Base-by-base conservation (phyloP, 208 protist species). In the Wallacemonas sp. region DNA sequence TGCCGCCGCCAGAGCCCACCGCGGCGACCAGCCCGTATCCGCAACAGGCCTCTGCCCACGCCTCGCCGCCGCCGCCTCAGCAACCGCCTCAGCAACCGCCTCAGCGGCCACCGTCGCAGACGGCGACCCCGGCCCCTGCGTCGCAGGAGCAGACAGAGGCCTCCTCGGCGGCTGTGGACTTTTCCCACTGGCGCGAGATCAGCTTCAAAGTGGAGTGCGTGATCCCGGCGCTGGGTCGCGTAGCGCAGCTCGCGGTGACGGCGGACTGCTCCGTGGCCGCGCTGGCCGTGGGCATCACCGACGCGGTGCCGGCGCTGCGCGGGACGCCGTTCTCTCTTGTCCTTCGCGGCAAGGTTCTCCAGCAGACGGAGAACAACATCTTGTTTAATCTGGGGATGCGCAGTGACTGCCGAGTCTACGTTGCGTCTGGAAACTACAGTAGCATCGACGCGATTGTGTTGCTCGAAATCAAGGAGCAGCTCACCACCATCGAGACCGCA, bases 311-410 rank as follows among this genome's bases (percentile, higher is more conserved):
- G 25, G 49, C 65, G 44, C 14, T 81, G 52, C 31, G 65, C 38
- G 45, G 42, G 2, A 39, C n/a, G 10, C 67, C 66, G 0, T 73
- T 73, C 39, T 81, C 84, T 44, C 49, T 95, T 0, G 52, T 93
- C n/a, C 87, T 79, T 65, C 71, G 76, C 33, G 89, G 89, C 14
- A 91, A 87, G 22, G 18, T 80, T 2, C 77, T 95, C 0, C 72
- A 59, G 14, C 48, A 70, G 22, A 68, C 67, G 0, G 52, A 39
- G 39, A 59, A 76, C 18, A 63, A 59, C 10, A 85, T 81, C 26
- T 64, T 95, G 2, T 89, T 81, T 28, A 76, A 82, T 18, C 45
- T 65, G 23, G 88, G 88, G 36, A 89, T 92, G 20, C 73, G 81
- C 2, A 26, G 23, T 36, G 73, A 83, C 63, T 76, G 73, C 31